These are phyloP conservation scores for Aspergillus olivimuriae DNA, from an alignment of 495 filamentous ascomycete species.

Conservation along the genomic window DNA sequence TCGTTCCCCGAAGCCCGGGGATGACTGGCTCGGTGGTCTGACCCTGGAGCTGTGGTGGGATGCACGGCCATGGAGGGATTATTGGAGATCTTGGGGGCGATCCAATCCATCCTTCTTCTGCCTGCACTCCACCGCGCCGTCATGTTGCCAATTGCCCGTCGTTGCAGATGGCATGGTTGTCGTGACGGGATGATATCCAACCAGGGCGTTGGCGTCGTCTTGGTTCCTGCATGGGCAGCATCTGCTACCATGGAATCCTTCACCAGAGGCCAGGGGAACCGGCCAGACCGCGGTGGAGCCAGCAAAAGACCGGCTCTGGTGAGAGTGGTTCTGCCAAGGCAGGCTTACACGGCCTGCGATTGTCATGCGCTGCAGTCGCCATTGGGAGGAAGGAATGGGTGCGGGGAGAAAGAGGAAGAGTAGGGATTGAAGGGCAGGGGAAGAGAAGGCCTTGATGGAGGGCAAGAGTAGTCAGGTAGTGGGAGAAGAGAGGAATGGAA, in stretches of 20 bases:
- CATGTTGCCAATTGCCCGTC: background rate
- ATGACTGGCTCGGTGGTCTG: background rate
- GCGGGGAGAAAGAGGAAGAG: too few species aligned
- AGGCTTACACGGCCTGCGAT: background rate
- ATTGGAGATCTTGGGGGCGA: too few species aligned
- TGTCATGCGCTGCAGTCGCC: too few species aligned
- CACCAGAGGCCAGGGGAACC: background rate
- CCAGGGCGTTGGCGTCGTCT: background rate
- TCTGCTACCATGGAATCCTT: background rate
- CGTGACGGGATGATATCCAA: too few species aligned
- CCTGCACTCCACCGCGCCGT: background rate
- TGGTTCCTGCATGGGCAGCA: constrained; percentile 1
- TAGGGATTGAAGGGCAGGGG: too few species aligned
- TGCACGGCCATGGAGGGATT: too few species aligned
- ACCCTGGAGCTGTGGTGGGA: background rate
- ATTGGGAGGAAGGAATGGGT: too few species aligned
- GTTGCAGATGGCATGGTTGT: too few species aligned
- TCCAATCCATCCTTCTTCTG: background rate
- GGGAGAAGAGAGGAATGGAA: too few species aligned
- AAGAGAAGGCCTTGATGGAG: too few species aligned
- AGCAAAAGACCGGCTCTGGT: too few species aligned
- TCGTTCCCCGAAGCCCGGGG: background rate
- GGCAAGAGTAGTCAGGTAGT: too few species aligned
- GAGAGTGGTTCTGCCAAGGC: background rate
- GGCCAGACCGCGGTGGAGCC: background rate